Base-by-base conservation (phyloP, 176 grass and related monocot genomes). In the Bromus sterilis region DNA sequence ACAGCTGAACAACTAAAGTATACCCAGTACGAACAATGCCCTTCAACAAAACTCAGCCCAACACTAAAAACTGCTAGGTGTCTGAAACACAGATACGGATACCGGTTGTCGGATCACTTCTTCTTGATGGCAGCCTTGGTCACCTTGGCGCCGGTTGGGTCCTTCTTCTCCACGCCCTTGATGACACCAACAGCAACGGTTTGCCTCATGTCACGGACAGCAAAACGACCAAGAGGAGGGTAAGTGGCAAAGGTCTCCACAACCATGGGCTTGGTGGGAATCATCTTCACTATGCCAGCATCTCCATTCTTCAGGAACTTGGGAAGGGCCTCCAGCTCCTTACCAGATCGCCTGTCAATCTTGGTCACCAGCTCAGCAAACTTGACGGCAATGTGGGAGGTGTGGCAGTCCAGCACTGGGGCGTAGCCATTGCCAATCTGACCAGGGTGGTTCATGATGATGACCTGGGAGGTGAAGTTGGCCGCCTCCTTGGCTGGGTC, bases 221-320 rank as follows among this genome's bases (percentile, higher is more conserved):
- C 93, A 56, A 96, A 96, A 12, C 90, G 72, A 14, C 93, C 93
- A 7, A 96, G 86, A 2, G 90, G 93, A 13, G 93, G 90, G 14
- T 96, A 96, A 12, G n/a, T 20, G 0, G 93, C 6, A 25, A 97
- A 94, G 40, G 92, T 97, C 81, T 97, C 94, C 0, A 97, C 91
- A 2, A 97, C 94, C 94, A 97, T 94, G 42, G 91, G 92, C 86
- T 97, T 97, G 85, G 94, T 92, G 9, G 94, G 91, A 94, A 94
- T 64, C 94, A 94, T 97, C 89, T 97, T 97, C 16, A 97, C 87
- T 15, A 92, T 85, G 39, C 92, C 94, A 32, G 94, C 89, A 72
- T 97, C 94, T 83, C 94, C 94, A 0, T 97, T 97, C 91, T 97
- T 97, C 0, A 94, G 64, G 80, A 97, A 97, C 86, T 94, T 97